Conservation (phyloP, 2,329 filamentous ascomycete species). For the Neonectria faginata region DNA sequence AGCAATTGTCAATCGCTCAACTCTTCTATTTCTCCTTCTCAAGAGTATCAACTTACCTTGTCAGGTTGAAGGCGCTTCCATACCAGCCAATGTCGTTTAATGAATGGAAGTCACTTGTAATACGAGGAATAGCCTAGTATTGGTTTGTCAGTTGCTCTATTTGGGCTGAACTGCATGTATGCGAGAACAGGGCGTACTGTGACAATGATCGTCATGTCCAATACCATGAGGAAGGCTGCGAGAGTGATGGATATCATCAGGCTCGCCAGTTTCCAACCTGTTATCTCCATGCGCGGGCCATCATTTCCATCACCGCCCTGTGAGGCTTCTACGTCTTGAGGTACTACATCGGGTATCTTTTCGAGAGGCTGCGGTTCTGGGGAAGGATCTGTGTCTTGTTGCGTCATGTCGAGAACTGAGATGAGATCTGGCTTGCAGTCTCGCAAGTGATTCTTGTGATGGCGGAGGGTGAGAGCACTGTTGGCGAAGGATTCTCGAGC, state of each 20-base stretch:
- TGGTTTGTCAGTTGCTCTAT: background rate
- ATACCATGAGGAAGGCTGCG: background rate
- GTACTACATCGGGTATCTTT: background rate
- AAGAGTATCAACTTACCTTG: conserved; percentile 25
- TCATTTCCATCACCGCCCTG: background rate
- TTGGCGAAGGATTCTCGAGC: no score
- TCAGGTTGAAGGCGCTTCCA: conserved; percentile 49
- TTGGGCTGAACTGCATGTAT: background rate
- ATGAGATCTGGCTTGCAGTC: background rate
- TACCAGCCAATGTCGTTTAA: conserved; percentile 59
- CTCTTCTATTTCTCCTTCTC: background rate
- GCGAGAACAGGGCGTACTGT: conserved; percentile 14
- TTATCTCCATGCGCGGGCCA: background rate
- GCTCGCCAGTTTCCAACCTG: background rate
- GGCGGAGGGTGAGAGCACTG: no score
- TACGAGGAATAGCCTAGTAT: conserved; percentile 46
- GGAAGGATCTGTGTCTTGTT: background rate
- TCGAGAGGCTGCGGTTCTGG: background rate
- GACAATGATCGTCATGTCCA: conserved; percentile 11
- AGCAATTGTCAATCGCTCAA: background rate
- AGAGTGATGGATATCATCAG: background rate
- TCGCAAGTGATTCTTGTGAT: no score
- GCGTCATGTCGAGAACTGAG: background rate
- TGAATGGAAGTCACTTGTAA: conserved; percentile 51
- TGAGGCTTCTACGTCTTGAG: background rate